Conservation (phyloP, 306 rosid species). For the Acacia melanoxylon region DNA sequence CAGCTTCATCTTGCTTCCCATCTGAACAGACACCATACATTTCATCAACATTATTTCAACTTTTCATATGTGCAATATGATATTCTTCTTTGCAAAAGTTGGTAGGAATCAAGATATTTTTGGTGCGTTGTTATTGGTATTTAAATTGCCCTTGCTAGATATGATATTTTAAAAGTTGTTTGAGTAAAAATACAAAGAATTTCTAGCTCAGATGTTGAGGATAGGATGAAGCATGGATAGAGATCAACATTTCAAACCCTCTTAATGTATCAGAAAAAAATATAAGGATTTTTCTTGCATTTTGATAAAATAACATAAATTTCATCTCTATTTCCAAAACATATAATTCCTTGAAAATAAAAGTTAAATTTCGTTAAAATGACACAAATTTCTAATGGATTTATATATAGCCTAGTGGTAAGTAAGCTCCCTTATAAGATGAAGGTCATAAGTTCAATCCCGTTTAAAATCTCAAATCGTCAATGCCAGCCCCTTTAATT, state of each 20-base stretch:
- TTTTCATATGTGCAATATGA: background rate
- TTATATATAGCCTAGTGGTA: no score
- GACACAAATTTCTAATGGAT: no score
- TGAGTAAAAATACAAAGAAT: background rate
- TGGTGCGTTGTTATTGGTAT: background rate
- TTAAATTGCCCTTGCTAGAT: background rate
- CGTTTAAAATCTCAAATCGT: no score
- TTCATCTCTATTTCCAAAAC: background rate
- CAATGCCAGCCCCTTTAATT: no score
- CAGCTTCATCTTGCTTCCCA: constrained; percentile 50
- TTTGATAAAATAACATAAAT: background rate
- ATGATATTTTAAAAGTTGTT: background rate
- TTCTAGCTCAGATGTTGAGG: no score
- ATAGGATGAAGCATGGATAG: background rate
- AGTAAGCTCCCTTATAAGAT: no score
- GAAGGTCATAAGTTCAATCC: no score
- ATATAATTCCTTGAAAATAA: background rate
- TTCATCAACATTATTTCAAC: background rate
- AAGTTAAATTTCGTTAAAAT: background rate
- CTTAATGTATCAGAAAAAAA: background rate
- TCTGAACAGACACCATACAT: constrained; percentile 25
- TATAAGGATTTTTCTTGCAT: background rate
- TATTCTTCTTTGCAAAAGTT: background rate
- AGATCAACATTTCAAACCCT: background rate
- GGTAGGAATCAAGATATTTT: background rate